Evolutionary conservation across 1,284 basidiomycete species (phyloP).

Genomic region (Peniophora sp.): DNA sequence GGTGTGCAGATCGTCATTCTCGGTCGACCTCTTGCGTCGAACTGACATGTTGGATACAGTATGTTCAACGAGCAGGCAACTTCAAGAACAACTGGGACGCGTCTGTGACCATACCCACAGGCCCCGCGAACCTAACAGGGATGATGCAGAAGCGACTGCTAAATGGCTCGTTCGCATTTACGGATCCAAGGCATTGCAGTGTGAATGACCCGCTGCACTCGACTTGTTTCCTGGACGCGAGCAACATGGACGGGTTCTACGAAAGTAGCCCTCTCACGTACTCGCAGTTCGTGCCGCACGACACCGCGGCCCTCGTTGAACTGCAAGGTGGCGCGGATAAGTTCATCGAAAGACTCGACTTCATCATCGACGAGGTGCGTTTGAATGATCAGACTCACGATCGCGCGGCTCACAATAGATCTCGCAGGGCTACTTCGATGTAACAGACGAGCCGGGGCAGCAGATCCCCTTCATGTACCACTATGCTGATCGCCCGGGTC

Average conservation of each 20-base stretch:
- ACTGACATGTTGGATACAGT: conserved; percentile 25
- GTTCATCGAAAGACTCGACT: conserved; percentile 47
- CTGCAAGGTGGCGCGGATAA: conserved; percentile 48
- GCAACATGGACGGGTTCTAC: conserved; percentile 55
- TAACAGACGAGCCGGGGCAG: conserved; percentile 54
- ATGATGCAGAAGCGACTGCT: conserved; percentile 55
- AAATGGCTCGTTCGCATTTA: conserved; percentile 56
- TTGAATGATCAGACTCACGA: background rate
- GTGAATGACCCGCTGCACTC: conserved; percentile 47
- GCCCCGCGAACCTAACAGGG: conserved; percentile 28
- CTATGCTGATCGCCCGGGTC: conserved; percentile 48
- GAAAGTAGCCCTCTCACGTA: conserved; percentile 45
- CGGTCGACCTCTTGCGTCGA: background rate
- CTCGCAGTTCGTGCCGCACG: conserved; percentile 50
- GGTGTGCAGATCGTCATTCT: conserved; percentile 20
- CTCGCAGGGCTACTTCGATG: conserved; percentile 44
- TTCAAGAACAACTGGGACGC: conserved; percentile 55
- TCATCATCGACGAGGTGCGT: conserved; percentile 43
- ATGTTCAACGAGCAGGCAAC: conserved; percentile 45
- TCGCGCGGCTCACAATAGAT: background rate
- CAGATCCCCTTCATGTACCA: conserved; percentile 63
- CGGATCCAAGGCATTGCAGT: conserved; percentile 61
- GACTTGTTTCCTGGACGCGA: conserved; percentile 55
- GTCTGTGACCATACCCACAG: conserved; percentile 40
- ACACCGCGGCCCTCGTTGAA: conserved; percentile 49